Percentiles rank a stretch among this genome's conserved stretches.
phyloP scores from a whole-genome alignment of 1,139 yeast genomes.

The Candida dubliniensis region DNA sequence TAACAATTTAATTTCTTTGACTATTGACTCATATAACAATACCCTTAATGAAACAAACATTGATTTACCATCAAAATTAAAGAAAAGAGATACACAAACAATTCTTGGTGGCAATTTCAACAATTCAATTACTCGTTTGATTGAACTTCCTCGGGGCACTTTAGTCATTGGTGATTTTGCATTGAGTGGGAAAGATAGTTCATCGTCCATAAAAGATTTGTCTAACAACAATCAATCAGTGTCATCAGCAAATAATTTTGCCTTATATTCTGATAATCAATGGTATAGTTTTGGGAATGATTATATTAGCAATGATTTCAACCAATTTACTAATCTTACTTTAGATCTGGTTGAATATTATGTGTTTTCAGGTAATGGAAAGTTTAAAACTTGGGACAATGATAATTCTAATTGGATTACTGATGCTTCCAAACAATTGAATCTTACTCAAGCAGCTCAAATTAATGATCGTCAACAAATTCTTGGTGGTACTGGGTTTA shows the following conservation, averaged over 20 bases:
- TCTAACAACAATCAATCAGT: conserved; percentile 30
- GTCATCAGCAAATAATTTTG: conserved; percentile 35
- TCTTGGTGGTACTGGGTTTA: conserved; percentile 43
- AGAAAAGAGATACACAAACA: conserved; percentile 24
- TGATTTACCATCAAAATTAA: conserved; percentile 10
- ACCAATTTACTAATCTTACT: conserved; percentile 37
- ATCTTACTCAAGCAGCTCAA: conserved; percentile 36
- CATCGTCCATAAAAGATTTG: conserved; percentile 24
- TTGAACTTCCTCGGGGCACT: conserved; percentile 21
- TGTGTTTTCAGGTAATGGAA: conserved; percentile 35
- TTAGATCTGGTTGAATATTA: conserved; percentile 37
- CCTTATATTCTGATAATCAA: conserved; percentile 24
- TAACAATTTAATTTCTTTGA: conserved; percentile 29
- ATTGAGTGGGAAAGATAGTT: conserved; percentile 14
- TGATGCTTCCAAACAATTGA: conserved; percentile 33
- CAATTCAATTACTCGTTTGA: conserved; percentile 26
- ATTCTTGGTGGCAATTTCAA: conserved; percentile 36
- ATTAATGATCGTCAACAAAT: conserved; percentile 29
- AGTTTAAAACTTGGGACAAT: conserved; percentile 43
- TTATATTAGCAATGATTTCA: conserved; percentile 22
- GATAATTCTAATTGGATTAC: conserved; percentile 35
- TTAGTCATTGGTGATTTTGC: conserved; percentile 38
- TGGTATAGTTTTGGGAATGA: conserved; percentile 46
- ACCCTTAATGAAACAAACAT: conserved; percentile 32
- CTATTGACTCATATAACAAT: conserved; percentile 30